Evolutionary conservation across 148 eudicot species (phyloP).

Genomic region (Vaccinium darrowii): DNA sequence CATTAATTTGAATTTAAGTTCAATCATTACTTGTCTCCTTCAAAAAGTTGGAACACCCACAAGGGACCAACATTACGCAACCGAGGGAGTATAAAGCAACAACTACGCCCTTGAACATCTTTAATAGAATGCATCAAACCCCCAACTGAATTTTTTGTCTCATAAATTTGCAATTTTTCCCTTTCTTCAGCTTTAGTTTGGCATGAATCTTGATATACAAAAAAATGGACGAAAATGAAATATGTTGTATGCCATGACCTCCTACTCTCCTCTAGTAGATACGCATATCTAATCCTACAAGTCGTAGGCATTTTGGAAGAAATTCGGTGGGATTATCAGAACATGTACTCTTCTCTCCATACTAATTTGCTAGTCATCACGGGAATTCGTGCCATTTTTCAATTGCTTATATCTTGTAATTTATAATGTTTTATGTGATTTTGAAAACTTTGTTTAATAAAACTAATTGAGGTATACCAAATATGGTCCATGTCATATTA

Average conservation of each 20-base stretch:
- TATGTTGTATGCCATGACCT: conserved; percentile 3
- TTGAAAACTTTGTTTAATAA: no score
- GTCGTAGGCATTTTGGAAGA: not conserved
- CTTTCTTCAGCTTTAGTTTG: conserved; percentile 1
- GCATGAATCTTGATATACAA: not conserved
- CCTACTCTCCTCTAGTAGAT: not conserved
- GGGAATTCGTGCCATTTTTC: no score
- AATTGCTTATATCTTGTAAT: no score
- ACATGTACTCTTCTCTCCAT: not conserved
- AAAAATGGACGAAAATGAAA: conserved; percentile 1
- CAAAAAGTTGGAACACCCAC: not conserved
- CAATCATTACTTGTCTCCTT: not conserved
- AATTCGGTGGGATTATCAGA: not conserved
- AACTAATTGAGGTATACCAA: no score
- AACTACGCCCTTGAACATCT: not conserved
- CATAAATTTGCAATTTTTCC: not conserved
- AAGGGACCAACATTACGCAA: not conserved
- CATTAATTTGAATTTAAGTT: not conserved
- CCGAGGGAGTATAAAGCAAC: not conserved
- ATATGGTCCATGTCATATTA: no score
- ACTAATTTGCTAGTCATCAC: no score
- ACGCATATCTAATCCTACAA: not conserved
- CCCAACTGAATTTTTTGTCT: not conserved
- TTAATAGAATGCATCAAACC: not conserved
- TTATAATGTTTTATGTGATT: no score